These are phyloP conservation scores for Hypoxylon crocopeplum DNA, from an alignment of 495 filamentous ascomycete species.

Conservation along the genomic window DNA sequence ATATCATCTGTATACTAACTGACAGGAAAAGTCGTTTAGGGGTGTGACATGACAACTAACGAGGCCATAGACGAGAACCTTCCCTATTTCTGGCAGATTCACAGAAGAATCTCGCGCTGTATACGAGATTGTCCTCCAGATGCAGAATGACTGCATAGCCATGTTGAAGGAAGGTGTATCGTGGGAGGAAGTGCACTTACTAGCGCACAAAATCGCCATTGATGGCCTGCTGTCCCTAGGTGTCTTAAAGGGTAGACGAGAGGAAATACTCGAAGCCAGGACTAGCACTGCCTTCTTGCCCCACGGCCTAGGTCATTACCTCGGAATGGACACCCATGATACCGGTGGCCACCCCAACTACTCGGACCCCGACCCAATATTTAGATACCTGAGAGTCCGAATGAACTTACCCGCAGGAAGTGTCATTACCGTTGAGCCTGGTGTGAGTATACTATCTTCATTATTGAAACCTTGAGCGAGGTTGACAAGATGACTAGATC, in stretches of 20 bases:
- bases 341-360: constrained; percentile 89
- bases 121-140: constrained; percentile 84
- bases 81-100: constrained; percentile 82
- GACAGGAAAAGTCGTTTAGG: background rate
- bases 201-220: constrained; percentile 83
- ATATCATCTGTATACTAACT: background rate
- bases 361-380: constrained; percentile 81
- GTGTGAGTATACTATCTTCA: constrained; percentile 57
- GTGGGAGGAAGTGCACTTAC: constrained; percentile 86
- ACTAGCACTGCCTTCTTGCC: constrained; percentile 90
- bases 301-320: constrained; percentile 88
- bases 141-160: constrained; percentile 80
- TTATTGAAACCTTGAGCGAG: background rate
- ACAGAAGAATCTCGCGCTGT: constrained; percentile 73
- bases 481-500: constrained; percentile 57
- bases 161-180: constrained; percentile 74
- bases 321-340: constrained; percentile 96
- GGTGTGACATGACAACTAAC: constrained; percentile 11
- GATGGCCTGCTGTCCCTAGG: constrained; percentile 77
- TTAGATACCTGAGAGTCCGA: constrained; percentile 83
- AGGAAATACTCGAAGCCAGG: constrained; percentile 75
- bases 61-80: constrained; percentile 69
- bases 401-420: constrained; percentile 75
- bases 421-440: constrained; percentile 91
- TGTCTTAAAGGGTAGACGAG: constrained; percentile 70